These are phyloP conservation scores for Paracorniculantispora psalliotae DNA, from an alignment of 2,329 filamentous ascomycete species.

Conservation along the genomic window DNA sequence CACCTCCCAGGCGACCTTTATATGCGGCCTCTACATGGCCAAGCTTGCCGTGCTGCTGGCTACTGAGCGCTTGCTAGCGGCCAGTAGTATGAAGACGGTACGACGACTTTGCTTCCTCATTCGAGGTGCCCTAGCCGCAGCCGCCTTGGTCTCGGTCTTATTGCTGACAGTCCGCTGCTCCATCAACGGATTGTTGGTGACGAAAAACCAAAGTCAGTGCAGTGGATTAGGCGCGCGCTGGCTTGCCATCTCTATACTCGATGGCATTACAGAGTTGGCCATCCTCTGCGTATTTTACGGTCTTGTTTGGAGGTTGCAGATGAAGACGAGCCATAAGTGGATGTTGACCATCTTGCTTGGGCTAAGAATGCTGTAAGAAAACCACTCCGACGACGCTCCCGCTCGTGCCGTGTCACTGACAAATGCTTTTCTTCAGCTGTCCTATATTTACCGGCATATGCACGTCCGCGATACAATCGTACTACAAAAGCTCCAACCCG, in stretches of 20 bases:
- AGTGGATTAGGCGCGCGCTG: not conserved
- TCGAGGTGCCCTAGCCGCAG: constrained; percentile 4
- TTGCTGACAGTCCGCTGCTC: constrained; percentile 8
- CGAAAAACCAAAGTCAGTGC: not conserved
- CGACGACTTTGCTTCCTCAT: constrained; percentile 12
- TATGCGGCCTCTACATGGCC: constrained; percentile 15
- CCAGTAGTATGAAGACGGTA: constrained; percentile 12
- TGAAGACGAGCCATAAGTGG: constrained; percentile 1
- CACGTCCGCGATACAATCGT: constrained; percentile 11
- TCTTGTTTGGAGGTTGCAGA: constrained; percentile 11
- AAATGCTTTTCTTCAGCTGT: not conserved
- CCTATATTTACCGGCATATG: constrained; percentile 14
- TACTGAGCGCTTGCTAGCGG: constrained; percentile 16
- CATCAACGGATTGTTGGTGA: not conserved
- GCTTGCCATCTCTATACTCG: constrained; percentile 6
- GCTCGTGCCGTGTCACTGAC: not conserved
- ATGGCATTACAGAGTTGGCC: constrained; percentile 3
- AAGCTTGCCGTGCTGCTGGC: constrained; percentile 19
- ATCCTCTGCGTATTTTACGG: constrained; percentile 9
- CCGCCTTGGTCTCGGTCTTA: constrained; percentile 13
- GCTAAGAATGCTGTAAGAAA: constrained; percentile 5
- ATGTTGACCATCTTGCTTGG: constrained; percentile 9
- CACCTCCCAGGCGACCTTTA: constrained; percentile 12
- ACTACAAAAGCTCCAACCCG: constrained; percentile 12
- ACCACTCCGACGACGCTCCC: not conserved